These are phyloP conservation scores for Starmerella sirachaensis DNA, from an alignment of 805 yeast species.

Conservation along the genomic window DNA sequence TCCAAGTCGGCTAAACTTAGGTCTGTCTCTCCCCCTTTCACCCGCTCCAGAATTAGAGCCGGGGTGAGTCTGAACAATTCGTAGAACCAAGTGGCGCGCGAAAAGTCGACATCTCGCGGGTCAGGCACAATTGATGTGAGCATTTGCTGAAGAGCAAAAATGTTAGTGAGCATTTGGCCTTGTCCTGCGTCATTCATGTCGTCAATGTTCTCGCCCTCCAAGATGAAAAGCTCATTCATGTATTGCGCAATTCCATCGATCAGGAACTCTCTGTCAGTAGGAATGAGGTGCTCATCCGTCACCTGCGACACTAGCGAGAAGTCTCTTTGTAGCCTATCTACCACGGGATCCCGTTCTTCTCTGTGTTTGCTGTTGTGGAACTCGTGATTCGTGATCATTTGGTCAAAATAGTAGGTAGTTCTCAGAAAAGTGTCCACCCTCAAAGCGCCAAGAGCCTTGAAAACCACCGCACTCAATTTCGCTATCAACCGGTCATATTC, in stretches of 20 bases:
- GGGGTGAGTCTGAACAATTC: conserved; percentile 28
- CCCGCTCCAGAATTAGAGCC: conserved; percentile 21
- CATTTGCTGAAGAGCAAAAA: conserved; percentile 57
- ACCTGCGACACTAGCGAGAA: conserved; percentile 37
- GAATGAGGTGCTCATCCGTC: conserved; percentile 28
- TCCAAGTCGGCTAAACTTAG: conserved; percentile 18
- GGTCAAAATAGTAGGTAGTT: conserved; percentile 40
- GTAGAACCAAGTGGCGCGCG: conserved; percentile 43
- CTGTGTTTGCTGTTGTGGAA: conserved; percentile 44
- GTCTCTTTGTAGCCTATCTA: conserved; percentile 41
- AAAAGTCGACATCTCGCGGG: conserved; percentile 44
- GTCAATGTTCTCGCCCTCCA: conserved; percentile 39
- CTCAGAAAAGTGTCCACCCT: conserved; percentile 48
- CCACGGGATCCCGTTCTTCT: conserved; percentile 47
- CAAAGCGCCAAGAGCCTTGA: conserved; percentile 33
- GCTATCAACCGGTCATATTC: conserved; percentile 25
- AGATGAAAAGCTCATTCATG: conserved; percentile 41
- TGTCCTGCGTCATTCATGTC: conserved; percentile 49
- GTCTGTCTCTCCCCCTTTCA: conserved; percentile 15
- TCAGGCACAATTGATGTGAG: conserved; percentile 44
- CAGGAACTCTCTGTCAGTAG: conserved; percentile 27
- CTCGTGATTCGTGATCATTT: conserved; percentile 37
- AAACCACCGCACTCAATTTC: conserved; percentile 22
- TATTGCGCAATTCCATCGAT: conserved; percentile 41
- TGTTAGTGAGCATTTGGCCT: conserved; percentile 46